Evolutionary conservation across 192 early-diverging fungal species (phyloP).

Genomic region (Mortierella claussenii): DNA sequence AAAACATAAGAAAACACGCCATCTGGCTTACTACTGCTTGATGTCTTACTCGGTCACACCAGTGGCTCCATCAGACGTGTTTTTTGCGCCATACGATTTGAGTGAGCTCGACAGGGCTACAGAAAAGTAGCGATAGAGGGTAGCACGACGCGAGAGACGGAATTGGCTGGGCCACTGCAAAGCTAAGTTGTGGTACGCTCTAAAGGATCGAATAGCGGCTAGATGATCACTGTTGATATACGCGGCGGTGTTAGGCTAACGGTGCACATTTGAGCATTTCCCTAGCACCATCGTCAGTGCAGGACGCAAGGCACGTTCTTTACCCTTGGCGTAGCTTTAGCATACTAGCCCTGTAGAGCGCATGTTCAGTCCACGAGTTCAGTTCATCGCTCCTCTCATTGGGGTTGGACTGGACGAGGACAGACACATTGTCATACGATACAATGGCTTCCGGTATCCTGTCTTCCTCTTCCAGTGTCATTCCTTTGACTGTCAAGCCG

Average conservation of each 20-base stretch:
- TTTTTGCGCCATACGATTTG: neutral
- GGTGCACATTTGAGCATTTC: neutral
- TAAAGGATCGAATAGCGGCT: conserved; percentile 36
- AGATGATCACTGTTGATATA: conserved; percentile 27
- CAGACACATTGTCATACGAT: conserved; percentile 63
- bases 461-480: conserved; percentile 58
- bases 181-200: conserved; percentile 28
- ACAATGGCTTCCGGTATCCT: conserved; percentile 59
- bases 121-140: conserved; percentile 21
- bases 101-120: conserved; percentile 5
- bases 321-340: conserved; percentile 59
- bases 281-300: no score
- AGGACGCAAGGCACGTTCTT: neutral
- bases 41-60: conserved; percentile 8
- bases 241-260: no score
- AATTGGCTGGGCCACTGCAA: conserved; percentile 28
- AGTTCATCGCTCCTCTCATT: conserved; percentile 63
- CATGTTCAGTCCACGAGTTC: conserved; percentile 75
- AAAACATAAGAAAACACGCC: neutral
- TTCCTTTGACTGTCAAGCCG: conserved; percentile 70
- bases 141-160: conserved; percentile 27
- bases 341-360: conserved; percentile 75
- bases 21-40: neutral
- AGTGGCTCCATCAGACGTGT: conserved; percentile 5
- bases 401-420: conserved; percentile 56